Conservation (phyloP, 192 early-diverging fungal genomes). For the Coemansia pectinata region DNA sequence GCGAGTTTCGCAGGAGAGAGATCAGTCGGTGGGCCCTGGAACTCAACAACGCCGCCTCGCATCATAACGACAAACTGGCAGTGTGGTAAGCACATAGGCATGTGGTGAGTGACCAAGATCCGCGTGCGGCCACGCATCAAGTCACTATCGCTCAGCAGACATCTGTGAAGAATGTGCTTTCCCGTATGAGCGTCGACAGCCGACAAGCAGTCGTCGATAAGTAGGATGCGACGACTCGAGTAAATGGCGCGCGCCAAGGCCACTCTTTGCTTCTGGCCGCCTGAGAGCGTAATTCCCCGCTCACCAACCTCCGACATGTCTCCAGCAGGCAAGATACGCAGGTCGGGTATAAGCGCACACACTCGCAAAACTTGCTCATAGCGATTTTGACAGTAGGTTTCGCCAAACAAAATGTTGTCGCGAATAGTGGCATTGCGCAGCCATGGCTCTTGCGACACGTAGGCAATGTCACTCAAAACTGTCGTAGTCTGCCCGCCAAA, state of each 20-base stretch:
- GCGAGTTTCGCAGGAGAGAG: background rate
- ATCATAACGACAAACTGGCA: conserved; percentile 60
- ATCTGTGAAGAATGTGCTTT: conserved; percentile 74
- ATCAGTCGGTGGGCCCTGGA: conserved; percentile 15
- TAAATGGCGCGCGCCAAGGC: conserved; percentile 86
- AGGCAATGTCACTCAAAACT: conserved; percentile 62
- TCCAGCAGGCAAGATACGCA: conserved; percentile 77
- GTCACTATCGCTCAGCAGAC: conserved; percentile 55
- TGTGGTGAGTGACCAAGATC: conserved; percentile 86
- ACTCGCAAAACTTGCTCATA: conserved; percentile 75
- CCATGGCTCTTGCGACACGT: conserved; percentile 77
- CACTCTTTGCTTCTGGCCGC: conserved; percentile 89
- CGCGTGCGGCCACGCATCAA: conserved; percentile 73
- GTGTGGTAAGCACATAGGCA: conserved; percentile 63
- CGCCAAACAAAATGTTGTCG: conserved; percentile 86
- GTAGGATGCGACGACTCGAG: conserved; percentile 43
- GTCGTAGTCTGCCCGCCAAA: background rate
- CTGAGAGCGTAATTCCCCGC: conserved; percentile 76
- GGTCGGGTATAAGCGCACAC: conserved; percentile 79
- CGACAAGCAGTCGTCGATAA: conserved; percentile 86
- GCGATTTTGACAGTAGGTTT: conserved; percentile 62
- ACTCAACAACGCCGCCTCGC: conserved; percentile 53
- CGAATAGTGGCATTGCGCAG: conserved; percentile 70
- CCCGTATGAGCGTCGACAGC: conserved; percentile 95
- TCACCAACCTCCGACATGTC: conserved; percentile 92